Conservation (phyloP, 2,329 filamentous ascomycete genomes). For the Botrytis byssoidea region DNA sequence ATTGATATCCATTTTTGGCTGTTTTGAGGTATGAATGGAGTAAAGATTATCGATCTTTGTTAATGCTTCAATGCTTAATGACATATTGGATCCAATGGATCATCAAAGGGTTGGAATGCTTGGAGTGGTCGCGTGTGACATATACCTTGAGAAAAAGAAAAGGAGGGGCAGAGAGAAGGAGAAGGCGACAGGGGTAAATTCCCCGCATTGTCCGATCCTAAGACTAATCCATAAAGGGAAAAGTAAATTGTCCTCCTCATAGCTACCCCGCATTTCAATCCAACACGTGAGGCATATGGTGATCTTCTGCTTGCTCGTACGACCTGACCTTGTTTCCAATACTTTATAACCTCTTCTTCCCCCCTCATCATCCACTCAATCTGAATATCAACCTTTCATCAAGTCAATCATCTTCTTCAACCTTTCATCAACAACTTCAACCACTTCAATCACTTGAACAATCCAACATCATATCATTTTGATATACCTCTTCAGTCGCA, state of each 20-base stretch:
- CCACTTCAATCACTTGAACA: background rate
- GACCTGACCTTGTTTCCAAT: background rate
- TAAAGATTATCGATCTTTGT: background rate
- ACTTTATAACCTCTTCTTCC: background rate
- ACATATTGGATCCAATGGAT: background rate
- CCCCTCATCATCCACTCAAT: background rate
- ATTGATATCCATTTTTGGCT: background rate
- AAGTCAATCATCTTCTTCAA: background rate
- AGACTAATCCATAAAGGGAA: background rate
- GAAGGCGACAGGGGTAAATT: background rate
- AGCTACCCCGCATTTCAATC: constrained; percentile 24
- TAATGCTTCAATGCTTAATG: background rate
- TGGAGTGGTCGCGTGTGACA: background rate
- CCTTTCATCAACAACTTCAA: background rate
- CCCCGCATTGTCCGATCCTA: constrained; percentile 6
- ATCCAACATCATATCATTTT: background rate
- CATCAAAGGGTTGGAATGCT: background rate
- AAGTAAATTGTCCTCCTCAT: background rate
- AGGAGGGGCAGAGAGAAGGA: background rate
- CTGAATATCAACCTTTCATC: background rate
- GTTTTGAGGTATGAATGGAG: background rate
- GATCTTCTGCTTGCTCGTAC: constrained; percentile 15
- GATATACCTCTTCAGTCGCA: constrained; percentile 23
- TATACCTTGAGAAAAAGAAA: background rate
- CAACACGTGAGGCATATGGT: constrained; percentile 19